phyloP scores from a whole-genome alignment of 2,329 filamentous ascomycete species.

The Aspergillus novoparasiticus region DNA sequence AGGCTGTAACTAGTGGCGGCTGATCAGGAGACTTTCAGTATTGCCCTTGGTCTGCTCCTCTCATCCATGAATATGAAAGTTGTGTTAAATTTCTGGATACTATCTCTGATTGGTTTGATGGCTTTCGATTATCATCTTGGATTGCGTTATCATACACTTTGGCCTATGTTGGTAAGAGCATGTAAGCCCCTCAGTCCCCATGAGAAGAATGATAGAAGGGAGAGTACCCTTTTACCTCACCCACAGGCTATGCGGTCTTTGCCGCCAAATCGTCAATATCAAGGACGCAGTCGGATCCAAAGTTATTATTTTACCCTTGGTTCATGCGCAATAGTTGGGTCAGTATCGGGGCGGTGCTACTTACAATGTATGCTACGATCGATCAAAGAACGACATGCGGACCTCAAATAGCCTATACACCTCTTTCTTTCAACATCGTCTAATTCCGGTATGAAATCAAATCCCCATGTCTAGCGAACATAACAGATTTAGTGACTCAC shows the following conservation, averaged over 20 bases:
- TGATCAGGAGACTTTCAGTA: conserved; percentile 4
- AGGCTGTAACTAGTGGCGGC: background rate
- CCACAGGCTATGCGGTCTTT: no score
- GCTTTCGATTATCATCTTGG: no score
- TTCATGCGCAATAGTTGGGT: background rate
- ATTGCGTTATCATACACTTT: no score
- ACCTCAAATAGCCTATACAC: conserved; percentile 1
- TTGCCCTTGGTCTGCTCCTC: conserved; percentile 10
- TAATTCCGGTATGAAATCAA: no score
- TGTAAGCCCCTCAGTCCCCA: no score
- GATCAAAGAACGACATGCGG: conserved; percentile 8
- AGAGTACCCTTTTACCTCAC: no score
- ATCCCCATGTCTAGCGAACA: no score
- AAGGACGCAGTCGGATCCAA: conserved; percentile 7
- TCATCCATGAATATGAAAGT: conserved; percentile 4
- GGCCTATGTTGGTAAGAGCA: no score
- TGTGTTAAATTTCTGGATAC: no score
- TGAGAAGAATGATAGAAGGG: no score
- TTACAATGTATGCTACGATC: conserved; percentile 5
- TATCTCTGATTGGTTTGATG: no score
- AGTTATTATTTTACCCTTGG: conserved; percentile 5
- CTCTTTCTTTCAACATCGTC: background rate
- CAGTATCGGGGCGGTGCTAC: background rate
- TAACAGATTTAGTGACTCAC: no score
- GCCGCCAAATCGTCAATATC: background rate